Conservation (phyloP, 2,329 filamentous ascomycete species). For the Karstenula rhodostoma region DNA sequence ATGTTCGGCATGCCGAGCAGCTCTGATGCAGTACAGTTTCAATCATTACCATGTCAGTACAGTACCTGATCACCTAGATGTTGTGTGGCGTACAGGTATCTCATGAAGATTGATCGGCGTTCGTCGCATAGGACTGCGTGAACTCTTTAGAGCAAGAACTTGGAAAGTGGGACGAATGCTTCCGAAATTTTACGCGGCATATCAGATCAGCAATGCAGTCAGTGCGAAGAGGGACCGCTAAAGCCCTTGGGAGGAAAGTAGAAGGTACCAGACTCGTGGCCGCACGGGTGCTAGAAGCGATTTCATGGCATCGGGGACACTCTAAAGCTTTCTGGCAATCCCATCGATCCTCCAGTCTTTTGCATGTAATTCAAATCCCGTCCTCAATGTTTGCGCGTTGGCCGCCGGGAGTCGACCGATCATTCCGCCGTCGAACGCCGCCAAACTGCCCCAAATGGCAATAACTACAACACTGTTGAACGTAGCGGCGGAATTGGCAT, state of each 20-base stretch:
- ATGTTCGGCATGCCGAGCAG: background rate
- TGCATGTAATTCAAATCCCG: background rate
- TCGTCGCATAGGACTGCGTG: too few species aligned
- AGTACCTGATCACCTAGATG: too few species aligned
- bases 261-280: background rate
- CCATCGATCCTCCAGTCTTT: background rate
- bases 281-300: background rate
- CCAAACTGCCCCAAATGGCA: background rate
- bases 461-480: background rate
- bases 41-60: background rate
- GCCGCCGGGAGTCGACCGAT: background rate
- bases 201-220: too few species aligned
- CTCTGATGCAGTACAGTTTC: background rate
- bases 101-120: too few species aligned
- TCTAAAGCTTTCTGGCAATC: too few species aligned
- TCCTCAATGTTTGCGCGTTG: background rate
- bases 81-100: too few species aligned
- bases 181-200: background rate
- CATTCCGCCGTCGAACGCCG: background rate
- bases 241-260: too few species aligned
- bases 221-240: too few species aligned
- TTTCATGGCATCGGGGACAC: background rate
- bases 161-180: too few species aligned
- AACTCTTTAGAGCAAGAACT: too few species aligned
- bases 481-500: slow-evolving; percentile 5